phyloP scores from a whole-genome alignment of 1,284 basidiomycete genomes.

The Ganoderma multipileum region DNA sequence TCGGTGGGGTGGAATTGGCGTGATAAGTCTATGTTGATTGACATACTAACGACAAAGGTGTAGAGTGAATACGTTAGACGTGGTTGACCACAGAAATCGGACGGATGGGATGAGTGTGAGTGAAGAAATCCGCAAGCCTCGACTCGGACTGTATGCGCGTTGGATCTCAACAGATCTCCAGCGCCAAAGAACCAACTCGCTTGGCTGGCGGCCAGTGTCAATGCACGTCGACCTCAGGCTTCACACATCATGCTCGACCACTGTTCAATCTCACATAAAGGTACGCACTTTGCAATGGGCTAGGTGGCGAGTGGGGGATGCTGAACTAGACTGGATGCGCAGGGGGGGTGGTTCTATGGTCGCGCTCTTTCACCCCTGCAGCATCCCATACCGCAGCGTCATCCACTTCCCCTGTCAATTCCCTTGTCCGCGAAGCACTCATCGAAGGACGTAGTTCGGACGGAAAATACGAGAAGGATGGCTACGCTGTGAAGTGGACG shows the following conservation, averaged over 20 bases:
- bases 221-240: background rate
- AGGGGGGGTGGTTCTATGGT: constrained; percentile 95
- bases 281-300: constrained; percentile 44
- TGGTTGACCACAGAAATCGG: background rate
- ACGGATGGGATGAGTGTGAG: background rate
- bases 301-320: background rate
- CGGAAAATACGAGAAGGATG: constrained; percentile 89
- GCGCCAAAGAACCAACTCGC: background rate
- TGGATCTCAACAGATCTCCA: constrained; percentile 11
- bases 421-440: constrained; percentile 88
- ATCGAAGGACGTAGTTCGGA: constrained; percentile 85
- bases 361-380: constrained; percentile 88
- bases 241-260: constrained; percentile 76
- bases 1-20: background rate
- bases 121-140: constrained; percentile 9
- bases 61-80: background rate
- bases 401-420: constrained; percentile 88
- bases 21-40: background rate
- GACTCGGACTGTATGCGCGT: constrained; percentile 2
- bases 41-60: background rate
- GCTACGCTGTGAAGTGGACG: constrained; percentile 92
- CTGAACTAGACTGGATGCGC: constrained; percentile 20
- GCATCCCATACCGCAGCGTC: constrained; percentile 77
- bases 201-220: background rate
- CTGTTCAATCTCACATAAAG: constrained; percentile 91